These are phyloP conservation scores for Spergularia bocconei DNA, from an alignment of 148 eudicot genomes.

Conservation along the genomic window DNA sequence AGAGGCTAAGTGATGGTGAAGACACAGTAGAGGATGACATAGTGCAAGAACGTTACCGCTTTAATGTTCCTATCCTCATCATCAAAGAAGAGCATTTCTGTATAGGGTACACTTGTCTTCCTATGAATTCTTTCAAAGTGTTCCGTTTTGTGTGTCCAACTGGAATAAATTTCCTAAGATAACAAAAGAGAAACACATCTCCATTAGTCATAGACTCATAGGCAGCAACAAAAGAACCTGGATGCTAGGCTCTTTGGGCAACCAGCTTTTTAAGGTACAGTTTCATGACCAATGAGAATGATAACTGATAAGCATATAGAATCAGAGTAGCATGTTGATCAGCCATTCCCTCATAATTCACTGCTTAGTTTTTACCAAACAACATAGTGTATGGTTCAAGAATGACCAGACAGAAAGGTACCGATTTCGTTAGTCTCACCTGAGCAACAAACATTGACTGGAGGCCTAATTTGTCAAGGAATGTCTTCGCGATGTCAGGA, in stretches of 20 bases:
- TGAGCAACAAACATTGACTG: conserved; percentile 84
- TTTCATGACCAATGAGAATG: neutral
- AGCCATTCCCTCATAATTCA: conserved; percentile 1
- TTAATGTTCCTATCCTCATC: conserved; percentile 86
- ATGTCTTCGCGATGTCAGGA: conserved; percentile 82
- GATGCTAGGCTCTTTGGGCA: neutral
- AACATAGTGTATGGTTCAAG: neutral
- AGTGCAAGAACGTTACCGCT: conserved; percentile 39
- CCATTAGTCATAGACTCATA: neutral
- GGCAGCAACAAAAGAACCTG: neutral
- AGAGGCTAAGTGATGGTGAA: neutral
- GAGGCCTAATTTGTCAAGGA: conserved; percentile 75
- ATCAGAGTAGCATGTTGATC: neutral
- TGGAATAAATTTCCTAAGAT: conserved; percentile 83
- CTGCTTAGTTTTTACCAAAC: neutral
- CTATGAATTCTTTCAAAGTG: conserved; percentile 79
- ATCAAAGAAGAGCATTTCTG: conserved; percentile 91
- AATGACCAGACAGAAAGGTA: neutral
- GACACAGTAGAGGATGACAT: conserved; percentile 5
- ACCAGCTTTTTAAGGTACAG: no score
- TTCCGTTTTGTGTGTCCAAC: conserved; percentile 96
- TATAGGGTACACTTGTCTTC: conserved; percentile 73
- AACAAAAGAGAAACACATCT: neutral
- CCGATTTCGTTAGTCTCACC: conserved; percentile 39
- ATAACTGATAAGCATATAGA: neutral